Evolutionary conservation across 2,329 filamentous ascomycete species (phyloP), one percentile per base, ranked within the genome.

Genomic region (Cephalotrichum gorgonifer): DNA sequence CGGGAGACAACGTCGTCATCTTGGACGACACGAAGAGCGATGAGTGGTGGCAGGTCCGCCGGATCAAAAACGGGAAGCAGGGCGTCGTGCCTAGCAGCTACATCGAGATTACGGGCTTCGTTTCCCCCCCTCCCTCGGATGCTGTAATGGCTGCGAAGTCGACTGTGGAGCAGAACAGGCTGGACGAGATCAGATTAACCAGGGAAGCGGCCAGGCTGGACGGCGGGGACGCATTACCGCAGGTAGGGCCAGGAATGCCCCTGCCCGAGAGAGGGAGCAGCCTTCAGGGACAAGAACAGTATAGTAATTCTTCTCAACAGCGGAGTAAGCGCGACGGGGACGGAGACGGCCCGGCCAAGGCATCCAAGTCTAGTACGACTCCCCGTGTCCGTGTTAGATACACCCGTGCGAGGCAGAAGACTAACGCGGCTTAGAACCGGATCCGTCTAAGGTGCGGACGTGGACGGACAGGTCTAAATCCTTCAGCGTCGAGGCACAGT

Each of bases 81-180:
- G 93, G 93, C 35, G 93, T 98, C 25, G 90, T 98, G 8, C 93
- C 93, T 14, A 93, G 89, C 71, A 95, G 88, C 66, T 98, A 97
- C 60, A 84, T 98, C 57, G 91, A 98, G 64, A 73, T 95, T 47
- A 90, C 81, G 22, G 88, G 88, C 49, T 77, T 78, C 12, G 65
- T 83, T 23, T 64, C 76, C 8, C 67, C 75, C 4, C 69, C 75
- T 31, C 65, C 74, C 35, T 69, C 73, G 11, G 51, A 62, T 11
- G 80, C 81, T 7, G 58, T 83, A 49, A 72, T 68, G 56, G 65
- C 71, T 6, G 69, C 70, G 44, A 70, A 61, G 59, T 88, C 86
- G 7, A 78, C 76, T 1, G 83, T 94, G 43, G 85, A 94, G 58
- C 86, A 94, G 64, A 83, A 84, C 56, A 70, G 80, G 47, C 60